These are phyloP conservation scores for Bryoerythrophyllum caledonicum DNA, from an alignment of 225 moss, liverwort and hornwort genomes.

Conservation along the genomic window DNA sequence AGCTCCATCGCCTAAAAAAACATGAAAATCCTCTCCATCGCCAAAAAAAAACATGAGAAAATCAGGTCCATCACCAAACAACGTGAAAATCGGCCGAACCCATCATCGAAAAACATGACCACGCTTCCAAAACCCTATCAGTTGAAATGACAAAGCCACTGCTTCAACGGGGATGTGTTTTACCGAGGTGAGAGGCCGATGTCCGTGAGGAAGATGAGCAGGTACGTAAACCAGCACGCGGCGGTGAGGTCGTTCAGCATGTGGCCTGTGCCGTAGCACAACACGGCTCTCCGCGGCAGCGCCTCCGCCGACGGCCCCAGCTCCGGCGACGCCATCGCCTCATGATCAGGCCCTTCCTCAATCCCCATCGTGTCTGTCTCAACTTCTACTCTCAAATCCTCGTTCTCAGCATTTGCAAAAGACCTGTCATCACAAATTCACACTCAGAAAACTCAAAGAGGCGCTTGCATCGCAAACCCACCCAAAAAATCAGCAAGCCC, in stretches of 20 bases:
- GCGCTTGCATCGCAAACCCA: no score
- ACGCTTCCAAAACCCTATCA: not conserved
- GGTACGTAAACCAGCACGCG: slow-evolving; percentile 99
- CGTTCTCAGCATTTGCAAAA: slow-evolving; percentile 20
- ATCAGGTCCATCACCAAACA: no score
- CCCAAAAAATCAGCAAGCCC: not conserved
- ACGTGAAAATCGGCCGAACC: no score
- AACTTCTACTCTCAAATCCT: not conserved
- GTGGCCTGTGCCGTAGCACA: slow-evolving; percentile 92
- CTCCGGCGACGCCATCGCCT: slow-evolving; percentile 29
- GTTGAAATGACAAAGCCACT: not conserved
- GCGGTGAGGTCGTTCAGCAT: slow-evolving; percentile 97
- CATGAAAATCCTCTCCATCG: no score
- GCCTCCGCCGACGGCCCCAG: slow-evolving; percentile 45
- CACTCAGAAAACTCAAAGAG: not conserved
- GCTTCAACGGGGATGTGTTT: not conserved
- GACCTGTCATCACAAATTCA: not conserved
- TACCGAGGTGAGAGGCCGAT: slow-evolving; percentile 90
- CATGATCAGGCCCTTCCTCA: slow-evolving; percentile 12
- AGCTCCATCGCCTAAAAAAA: no score
- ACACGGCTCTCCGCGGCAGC: slow-evolving; percentile 57
- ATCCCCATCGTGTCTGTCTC: slow-evolving; percentile 22
- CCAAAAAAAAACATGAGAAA: no score
- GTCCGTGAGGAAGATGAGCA: slow-evolving; percentile 93
- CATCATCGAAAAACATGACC: not conserved